Base-by-base conservation (phyloP, 2,329 filamentous ascomycete species). In the Leptoxyphium fumago region DNA sequence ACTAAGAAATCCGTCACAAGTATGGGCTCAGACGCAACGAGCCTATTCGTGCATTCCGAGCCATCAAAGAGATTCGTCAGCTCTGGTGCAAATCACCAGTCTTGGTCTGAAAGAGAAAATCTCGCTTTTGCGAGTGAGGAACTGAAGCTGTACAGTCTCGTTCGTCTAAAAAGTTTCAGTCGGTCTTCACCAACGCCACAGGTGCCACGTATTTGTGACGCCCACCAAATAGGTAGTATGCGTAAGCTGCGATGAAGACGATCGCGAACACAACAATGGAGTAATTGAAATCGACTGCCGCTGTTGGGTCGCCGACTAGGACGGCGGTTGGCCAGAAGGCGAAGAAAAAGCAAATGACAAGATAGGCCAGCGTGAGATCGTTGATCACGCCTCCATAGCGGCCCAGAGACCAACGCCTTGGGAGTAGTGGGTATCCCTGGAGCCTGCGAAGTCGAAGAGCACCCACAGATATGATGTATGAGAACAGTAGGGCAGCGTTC, bases 291-390 rank as follows among this genome's bases (percentile, higher is more conserved):
- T 54, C 46, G 28, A 43, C 45, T 13, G 52, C 54, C 50, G 52
- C 57, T 7, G 38, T 39, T 8, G 51, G 29, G 40, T 53, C 50
- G 34, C 46, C 50, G 52, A n/a, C 55, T 52, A 9, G 60, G 63
- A 45, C 64, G 64, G 45, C 67, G 61, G 47, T 66, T 66, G 59
- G 40, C 59, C 59, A 59, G 47, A 55, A 60, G 38, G 14, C 21
- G 38, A 40, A 40, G 43, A 57, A 43, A 29, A 60, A 52, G 34
- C 58, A 51, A 30, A 50, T 18, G n/a, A 56, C 55, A 13, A 66
- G 55, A 39, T 64, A 46, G 15, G 58, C 51, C 29, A 55, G 47
- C 11, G 51, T 52, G 18, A 55, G 52, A 28, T 44, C 43, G 29
- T 58, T 58, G 40, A 58, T 52, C 14, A 48, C 44, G 17, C 55